Conservation (phyloP, 345 rosid species). For the Reutealis trisperma region DNA sequence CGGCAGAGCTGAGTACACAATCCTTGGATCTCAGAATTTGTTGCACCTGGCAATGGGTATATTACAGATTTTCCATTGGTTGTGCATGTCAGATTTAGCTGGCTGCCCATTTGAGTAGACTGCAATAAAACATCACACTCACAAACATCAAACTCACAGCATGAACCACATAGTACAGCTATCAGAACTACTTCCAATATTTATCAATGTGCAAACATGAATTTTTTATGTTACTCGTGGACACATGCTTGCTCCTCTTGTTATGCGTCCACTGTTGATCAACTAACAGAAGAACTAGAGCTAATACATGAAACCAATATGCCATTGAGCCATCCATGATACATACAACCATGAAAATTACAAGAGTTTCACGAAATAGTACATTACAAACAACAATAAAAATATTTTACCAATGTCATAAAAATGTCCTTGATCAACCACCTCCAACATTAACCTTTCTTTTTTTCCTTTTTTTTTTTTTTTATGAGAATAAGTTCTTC, state of each 20-base stretch:
- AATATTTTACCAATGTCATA: no score
- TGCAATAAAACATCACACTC: constrained; percentile 36
- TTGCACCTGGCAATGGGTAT: constrained; percentile 44
- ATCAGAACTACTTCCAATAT: background rate
- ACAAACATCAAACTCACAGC: background rate
- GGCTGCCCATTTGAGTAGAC: constrained; percentile 63
- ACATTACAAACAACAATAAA: no score
- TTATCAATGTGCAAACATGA: background rate
- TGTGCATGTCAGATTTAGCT: constrained; percentile 67
- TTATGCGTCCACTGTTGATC: no score
- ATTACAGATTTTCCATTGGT: constrained; percentile 57
- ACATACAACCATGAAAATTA: no score
- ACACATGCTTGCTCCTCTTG: background rate
- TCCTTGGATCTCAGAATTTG: constrained; percentile 48
- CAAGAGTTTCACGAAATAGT: no score
- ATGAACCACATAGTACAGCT: background rate
- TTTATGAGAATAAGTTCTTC: no score
- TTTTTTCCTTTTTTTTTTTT: no score
- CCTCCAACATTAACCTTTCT: no score
- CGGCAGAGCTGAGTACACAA: constrained; percentile 62
- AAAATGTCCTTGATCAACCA: no score
- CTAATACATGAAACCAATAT: background rate
- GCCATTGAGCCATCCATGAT: no score
- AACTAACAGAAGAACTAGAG: background rate
- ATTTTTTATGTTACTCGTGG: no score